Evolutionary conservation across 2,329 filamentous ascomycete species (phyloP).

Genomic region (Penicillium sp.): DNA sequence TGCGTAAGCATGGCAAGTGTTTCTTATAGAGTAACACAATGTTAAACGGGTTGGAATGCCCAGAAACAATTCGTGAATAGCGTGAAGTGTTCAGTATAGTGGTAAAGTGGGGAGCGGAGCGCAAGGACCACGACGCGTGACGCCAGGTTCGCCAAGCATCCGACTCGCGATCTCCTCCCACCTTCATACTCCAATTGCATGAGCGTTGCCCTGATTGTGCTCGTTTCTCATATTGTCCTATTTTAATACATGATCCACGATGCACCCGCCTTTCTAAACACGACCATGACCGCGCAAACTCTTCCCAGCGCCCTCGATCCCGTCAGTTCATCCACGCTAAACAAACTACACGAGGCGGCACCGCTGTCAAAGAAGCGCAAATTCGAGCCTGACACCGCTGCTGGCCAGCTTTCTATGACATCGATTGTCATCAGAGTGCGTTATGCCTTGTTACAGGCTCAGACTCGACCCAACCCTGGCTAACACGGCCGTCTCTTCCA

Average conservation of each 20-base stretch:
- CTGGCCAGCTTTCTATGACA: conserved; percentile 18
- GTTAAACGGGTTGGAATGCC: background rate
- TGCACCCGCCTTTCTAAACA: conserved; percentile 24
- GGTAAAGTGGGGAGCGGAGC: background rate
- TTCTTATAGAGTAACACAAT: too few species aligned
- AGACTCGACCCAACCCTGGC: background rate
- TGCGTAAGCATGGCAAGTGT: too few species aligned
- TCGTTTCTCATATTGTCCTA: background rate
- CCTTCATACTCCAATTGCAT: conserved; percentile 12
- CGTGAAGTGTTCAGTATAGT: too few species aligned
- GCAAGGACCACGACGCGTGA: conserved; percentile 27
- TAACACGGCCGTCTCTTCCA: conserved; percentile 12
- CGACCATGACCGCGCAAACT: conserved; percentile 39
- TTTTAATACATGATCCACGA: conserved; percentile 11
- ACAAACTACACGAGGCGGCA: conserved; percentile 28
- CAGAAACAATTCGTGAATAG: too few species aligned
- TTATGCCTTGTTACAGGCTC: background rate
- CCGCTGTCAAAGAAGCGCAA: conserved; percentile 38
- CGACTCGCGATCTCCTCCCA: conserved; percentile 13
- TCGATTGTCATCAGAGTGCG: conserved; percentile 36
- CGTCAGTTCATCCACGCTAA: conserved; percentile 32
- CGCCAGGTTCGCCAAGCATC: conserved; percentile 19
- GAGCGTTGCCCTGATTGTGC: conserved; percentile 1
- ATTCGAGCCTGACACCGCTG: conserved; percentile 17
- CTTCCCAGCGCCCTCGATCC: conserved; percentile 33